Percentiles rank a stretch among this genome's conserved stretches.
phyloP scores from a whole-genome alignment of 805 yeast species.

The Kodamaea neixiangensis region DNA sequence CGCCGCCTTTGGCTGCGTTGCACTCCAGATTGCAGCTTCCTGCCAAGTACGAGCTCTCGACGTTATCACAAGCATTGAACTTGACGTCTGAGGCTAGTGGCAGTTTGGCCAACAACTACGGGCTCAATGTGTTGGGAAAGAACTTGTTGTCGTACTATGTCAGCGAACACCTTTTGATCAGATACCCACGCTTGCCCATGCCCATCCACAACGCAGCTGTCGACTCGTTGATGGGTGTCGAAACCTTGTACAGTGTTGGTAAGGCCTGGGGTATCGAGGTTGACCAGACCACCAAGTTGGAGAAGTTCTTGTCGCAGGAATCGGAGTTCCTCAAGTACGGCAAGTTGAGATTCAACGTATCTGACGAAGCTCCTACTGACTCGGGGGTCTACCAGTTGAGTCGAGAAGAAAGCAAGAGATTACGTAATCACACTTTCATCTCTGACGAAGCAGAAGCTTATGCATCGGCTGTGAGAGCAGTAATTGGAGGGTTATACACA shows the following conservation, averaged over 20 bases:
- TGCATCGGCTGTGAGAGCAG: conserved; percentile 76
- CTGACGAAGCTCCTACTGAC: conserved; percentile 29
- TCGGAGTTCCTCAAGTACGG: conserved; percentile 70
- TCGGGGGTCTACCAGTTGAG: conserved; percentile 52
- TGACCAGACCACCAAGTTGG: conserved; percentile 63
- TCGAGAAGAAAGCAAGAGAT: conserved; percentile 22
- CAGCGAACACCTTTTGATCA: conserved; percentile 68
- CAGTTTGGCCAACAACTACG: conserved; percentile 66
- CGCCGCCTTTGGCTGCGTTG: conserved; percentile 75
- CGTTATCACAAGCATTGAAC: conserved; percentile 81
- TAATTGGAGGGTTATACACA: conserved; percentile 80
- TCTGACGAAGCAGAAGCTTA: conserved; percentile 48
- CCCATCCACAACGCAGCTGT: conserved; percentile 74
- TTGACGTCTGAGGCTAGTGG: conserved; percentile 47
- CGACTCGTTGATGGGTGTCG: conserved; percentile 70
- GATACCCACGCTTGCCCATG: conserved; percentile 89
- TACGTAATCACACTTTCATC: conserved; percentile 21
- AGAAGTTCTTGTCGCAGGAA: conserved; percentile 68
- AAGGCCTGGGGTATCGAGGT: conserved; percentile 86
- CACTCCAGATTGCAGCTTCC: conserved; percentile 77
- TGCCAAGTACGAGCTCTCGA: conserved; percentile 52
- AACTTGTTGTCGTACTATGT: conserved; percentile 73
- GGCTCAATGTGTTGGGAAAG: conserved; percentile 81
- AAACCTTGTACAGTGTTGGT: conserved; percentile 66
- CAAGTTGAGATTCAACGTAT: conserved; percentile 52